These are phyloP conservation scores for Stachybotrys elegans DNA, from an alignment of 2,329 filamentous ascomycete species.

Conservation along the genomic window DNA sequence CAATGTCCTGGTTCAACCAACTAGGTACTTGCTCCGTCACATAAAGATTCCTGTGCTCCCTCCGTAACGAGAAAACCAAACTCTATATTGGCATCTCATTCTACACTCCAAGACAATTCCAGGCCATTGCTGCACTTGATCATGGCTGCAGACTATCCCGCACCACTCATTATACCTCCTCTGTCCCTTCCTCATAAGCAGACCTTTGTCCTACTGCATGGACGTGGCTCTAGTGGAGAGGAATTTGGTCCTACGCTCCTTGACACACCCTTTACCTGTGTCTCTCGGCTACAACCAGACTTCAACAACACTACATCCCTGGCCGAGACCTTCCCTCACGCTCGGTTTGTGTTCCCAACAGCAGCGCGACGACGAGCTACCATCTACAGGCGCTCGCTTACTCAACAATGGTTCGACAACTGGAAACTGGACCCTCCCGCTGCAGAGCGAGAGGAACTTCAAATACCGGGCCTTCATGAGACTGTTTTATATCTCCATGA, in stretches of 20 bases:
- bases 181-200: conserved; percentile 4
- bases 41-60: too few relatives aligned
- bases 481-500: conserved; percentile 29
- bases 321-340: conserved; percentile 27
- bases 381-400: conserved; percentile 11
- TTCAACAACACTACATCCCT: conserved; percentile 6
- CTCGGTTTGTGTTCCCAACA: conserved; percentile 41
- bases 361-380: conserved; percentile 23
- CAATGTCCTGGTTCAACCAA: too few relatives aligned
- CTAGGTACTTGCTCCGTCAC: too few relatives aligned
- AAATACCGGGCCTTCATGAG: conserved; percentile 22
- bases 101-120: too few relatives aligned
- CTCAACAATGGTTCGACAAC: conserved; percentile 14
- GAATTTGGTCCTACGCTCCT: conserved; percentile 20
- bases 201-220: conserved; percentile 13
- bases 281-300: neutral
- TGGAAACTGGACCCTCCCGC: neutral
- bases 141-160: neutral
- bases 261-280: conserved; percentile 12
- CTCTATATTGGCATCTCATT: too few relatives aligned
- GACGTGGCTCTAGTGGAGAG: conserved; percentile 14
- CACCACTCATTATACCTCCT: conserved; percentile 2
- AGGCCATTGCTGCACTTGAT: too few relatives aligned
- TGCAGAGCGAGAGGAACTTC: conserved; percentile 10
- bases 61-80: too few relatives aligned